These are phyloP conservation scores for Neoarthrinium moseri DNA, from an alignment of 2,329 filamentous ascomycete species.

Conservation along the genomic window DNA sequence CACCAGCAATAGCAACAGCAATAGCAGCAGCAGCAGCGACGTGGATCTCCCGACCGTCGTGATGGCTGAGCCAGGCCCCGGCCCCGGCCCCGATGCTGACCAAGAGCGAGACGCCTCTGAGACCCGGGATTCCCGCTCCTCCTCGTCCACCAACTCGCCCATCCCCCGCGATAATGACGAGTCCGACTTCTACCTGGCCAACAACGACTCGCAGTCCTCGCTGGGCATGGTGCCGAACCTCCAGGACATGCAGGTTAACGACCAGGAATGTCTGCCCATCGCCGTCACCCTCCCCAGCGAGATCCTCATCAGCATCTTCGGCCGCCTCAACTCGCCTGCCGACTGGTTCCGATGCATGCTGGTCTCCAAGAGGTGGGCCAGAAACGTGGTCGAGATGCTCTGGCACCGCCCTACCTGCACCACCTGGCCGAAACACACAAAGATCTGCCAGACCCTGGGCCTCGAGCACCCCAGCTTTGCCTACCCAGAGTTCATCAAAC, in stretches of 20 bases:
- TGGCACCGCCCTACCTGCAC: slow-evolving; percentile 95
- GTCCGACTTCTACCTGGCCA: slow-evolving; percentile 85
- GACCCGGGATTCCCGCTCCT: slow-evolving; percentile 53
- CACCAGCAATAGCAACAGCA: no score
- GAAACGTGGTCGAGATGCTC: slow-evolving; percentile 86
- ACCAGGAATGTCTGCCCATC: slow-evolving; percentile 69
- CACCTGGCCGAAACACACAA: slow-evolving; percentile 77
- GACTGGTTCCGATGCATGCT: slow-evolving; percentile 89
- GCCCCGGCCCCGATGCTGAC: slow-evolving; percentile 17
- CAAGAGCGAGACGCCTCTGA: no score
- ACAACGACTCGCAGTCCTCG: slow-evolving; percentile 92
- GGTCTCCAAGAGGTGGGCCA: slow-evolving; percentile 91
- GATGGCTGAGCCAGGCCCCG: slow-evolving; percentile 2
- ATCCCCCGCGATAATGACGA: slow-evolving; percentile 80
- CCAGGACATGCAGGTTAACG: slow-evolving; percentile 69
- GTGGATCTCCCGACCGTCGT: background rate
- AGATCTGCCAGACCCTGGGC: slow-evolving; percentile 76
- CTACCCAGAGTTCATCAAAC: slow-evolving; percentile 87
- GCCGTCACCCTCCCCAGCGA: slow-evolving; percentile 87
- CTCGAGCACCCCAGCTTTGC: slow-evolving; percentile 76
- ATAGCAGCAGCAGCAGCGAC: background rate
- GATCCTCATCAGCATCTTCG: slow-evolving; percentile 89
- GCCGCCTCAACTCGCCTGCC: slow-evolving; percentile 71
- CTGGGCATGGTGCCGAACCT: slow-evolving; percentile 73
- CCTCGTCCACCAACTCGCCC: slow-evolving; percentile 73